Conservation (phyloP, 768 basidiomycete species). For the Boletus sp. region DNA sequence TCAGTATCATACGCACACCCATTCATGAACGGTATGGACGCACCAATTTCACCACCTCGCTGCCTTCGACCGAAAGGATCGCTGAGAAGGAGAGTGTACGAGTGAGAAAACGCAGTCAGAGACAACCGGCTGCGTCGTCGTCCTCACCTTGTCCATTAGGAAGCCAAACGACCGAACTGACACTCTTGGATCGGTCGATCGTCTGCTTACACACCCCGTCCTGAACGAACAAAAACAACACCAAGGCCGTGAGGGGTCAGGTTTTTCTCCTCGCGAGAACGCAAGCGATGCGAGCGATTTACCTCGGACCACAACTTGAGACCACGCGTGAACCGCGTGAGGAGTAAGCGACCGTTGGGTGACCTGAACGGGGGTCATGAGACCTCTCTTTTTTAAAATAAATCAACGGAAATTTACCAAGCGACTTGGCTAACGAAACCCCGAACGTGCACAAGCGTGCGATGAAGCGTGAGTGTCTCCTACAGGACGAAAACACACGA, state of each 20-base stretch:
- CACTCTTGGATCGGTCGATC: slow-evolving; percentile 42
- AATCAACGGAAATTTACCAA: slow-evolving; percentile 31
- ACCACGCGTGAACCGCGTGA: slow-evolving; percentile 46
- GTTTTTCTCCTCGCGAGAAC: no score
- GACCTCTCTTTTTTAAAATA: background rate
- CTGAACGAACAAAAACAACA: slow-evolving; percentile 21
- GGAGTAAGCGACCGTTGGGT: slow-evolving; percentile 41
- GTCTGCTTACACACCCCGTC: slow-evolving; percentile 48
- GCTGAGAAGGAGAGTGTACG: slow-evolving; percentile 22
- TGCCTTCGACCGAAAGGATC: slow-evolving; percentile 50
- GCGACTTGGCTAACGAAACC: slow-evolving; percentile 55
- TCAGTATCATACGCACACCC: background rate
- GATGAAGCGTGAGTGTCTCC: slow-evolving; percentile 41
- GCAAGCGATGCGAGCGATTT: background rate
- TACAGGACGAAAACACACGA: slow-evolving; percentile 12
- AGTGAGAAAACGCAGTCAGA: background rate
- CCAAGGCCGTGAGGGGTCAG: background rate
- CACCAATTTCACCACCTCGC: slow-evolving; percentile 44
- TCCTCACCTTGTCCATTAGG: slow-evolving; percentile 44
- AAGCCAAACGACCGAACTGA: slow-evolving; percentile 49
- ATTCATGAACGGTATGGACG: slow-evolving; percentile 1
- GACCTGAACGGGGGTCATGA: slow-evolving; percentile 33
- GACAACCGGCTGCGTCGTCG: background rate
- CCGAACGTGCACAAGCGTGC: slow-evolving; percentile 46
- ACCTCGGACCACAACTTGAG: slow-evolving; percentile 55